Percentiles rank a stretch among this genome's conserved stretches.
Evolutionary conservation across 148 eudicot genomes (phyloP).

Genomic region (Mesembryanthemum crystallinum): DNA sequence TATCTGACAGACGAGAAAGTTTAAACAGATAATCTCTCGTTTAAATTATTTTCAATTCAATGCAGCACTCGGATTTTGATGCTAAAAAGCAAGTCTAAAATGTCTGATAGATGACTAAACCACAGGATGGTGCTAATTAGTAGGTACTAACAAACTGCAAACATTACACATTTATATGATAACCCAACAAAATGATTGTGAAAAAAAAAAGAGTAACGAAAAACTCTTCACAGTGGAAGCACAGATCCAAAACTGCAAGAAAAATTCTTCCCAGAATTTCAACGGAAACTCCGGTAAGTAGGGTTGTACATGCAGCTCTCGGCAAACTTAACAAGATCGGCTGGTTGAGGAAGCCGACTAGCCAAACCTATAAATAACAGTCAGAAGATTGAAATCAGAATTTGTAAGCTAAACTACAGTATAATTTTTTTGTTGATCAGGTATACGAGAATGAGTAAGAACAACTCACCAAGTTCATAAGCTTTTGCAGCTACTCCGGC

Average conservation of each 20-base stretch:
- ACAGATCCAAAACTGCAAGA: constrained; percentile 19
- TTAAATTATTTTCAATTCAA: not conserved
- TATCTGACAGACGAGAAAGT: not conserved
- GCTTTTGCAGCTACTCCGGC: constrained; percentile 47
- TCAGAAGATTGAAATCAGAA: not conserved
- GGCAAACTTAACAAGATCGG: constrained; percentile 59
- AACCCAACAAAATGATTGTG: not conserved
- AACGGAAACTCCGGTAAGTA: constrained; percentile 42
- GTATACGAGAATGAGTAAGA: not conserved
- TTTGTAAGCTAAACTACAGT: not conserved
- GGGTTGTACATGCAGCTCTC: constrained; percentile 94
- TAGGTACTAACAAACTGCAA: not conserved
- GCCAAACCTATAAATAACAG: constrained; percentile 53
- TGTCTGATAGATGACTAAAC: not conserved
- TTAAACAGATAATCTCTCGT: not conserved
- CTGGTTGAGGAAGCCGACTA: constrained; percentile 70
- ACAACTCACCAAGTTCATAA: constrained; percentile 47
- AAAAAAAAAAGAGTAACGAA: not conserved
- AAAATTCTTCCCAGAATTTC: not conserved
- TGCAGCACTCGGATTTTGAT: not conserved
- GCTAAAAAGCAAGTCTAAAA: not conserved
- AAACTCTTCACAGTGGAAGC: not conserved
- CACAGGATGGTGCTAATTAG: not conserved
- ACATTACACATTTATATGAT: not conserved
- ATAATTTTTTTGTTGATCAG: not conserved